phyloP scores from a whole-genome alignment of 441 rosid genomes.

The Adansonia gregorii region DNA sequence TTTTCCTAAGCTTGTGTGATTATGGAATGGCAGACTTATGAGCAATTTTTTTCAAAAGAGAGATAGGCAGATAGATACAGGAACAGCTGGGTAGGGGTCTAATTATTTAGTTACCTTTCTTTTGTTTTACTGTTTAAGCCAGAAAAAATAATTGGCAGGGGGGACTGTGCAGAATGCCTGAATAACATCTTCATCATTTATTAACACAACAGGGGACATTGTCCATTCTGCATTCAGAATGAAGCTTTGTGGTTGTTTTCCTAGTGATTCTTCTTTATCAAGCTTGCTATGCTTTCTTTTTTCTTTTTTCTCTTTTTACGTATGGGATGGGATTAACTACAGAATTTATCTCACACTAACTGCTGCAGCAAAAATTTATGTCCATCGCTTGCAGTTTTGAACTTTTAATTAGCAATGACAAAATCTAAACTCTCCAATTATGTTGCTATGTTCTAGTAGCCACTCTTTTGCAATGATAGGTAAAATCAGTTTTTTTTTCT shows the following conservation, averaged over 20 bases:
- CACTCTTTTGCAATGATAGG: neutral
- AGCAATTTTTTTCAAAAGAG: neutral
- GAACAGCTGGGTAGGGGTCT: neutral
- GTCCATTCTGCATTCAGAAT: neutral
- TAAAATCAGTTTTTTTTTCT: neutral
- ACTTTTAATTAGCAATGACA: neutral
- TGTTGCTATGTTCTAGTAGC: neutral
- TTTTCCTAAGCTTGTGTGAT: neutral
- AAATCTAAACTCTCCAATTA: neutral
- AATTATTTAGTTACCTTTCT: neutral
- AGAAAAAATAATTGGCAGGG: neutral
- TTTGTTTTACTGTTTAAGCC: neutral
- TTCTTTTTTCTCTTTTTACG: too few species aligned
- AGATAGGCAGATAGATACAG: neutral
- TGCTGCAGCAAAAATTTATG: too few species aligned
- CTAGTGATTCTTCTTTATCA: neutral
- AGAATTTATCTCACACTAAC: too few species aligned
- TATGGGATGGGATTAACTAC: too few species aligned
- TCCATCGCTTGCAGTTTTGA: too few species aligned
- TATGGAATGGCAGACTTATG: neutral
- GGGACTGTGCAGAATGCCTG: neutral
- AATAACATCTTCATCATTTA: constrained; percentile 1
- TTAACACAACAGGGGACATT: neutral
- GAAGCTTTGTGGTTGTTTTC: constrained; percentile 6
- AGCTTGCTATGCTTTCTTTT: neutral